Conservation (phyloP, 2,329 filamentous ascomycete genomes). For the Thermoascus crustaceus region DNA sequence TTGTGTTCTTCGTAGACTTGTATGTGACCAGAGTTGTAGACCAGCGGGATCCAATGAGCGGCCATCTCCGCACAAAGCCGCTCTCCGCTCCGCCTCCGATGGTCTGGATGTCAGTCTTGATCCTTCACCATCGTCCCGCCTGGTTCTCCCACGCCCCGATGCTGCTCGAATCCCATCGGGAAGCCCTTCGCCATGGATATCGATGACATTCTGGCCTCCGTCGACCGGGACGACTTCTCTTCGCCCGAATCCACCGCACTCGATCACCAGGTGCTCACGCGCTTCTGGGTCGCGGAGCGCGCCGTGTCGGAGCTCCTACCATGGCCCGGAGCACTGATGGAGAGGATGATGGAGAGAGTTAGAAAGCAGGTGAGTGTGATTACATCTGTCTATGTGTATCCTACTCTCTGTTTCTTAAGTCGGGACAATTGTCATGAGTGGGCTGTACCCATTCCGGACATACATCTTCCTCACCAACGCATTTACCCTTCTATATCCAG, state of each 20-base stretch:
- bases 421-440: not conserved
- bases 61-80: too few relatives aligned
- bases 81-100: too few relatives aligned
- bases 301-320: conserved; percentile 80
- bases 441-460: too few relatives aligned
- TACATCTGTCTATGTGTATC: not conserved
- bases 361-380: conserved; percentile 46
- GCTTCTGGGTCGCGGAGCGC: conserved; percentile 88
- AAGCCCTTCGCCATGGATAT: conserved; percentile 56
- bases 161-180: conserved; percentile 12
- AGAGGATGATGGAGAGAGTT: conserved; percentile 69
- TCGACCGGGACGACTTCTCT: conserved; percentile 51
- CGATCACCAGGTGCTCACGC: conserved; percentile 82
- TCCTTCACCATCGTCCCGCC: not conserved
- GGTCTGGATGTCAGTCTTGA: too few relatives aligned
- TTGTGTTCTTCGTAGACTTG: too few relatives aligned
- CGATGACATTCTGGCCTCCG: conserved; percentile 68
- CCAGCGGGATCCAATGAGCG: too few relatives aligned
- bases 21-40: too few relatives aligned
- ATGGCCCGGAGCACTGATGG: conserved; percentile 69
- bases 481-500: too few relatives aligned
- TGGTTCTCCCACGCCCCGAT: conserved; percentile 10
- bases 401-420: not conserved
- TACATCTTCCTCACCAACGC: too few relatives aligned
- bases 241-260: conserved; percentile 33